Evolutionary conservation across 73 alveolate genomes (phyloP).

Genomic region (Diophrys appendiculata): DNA sequence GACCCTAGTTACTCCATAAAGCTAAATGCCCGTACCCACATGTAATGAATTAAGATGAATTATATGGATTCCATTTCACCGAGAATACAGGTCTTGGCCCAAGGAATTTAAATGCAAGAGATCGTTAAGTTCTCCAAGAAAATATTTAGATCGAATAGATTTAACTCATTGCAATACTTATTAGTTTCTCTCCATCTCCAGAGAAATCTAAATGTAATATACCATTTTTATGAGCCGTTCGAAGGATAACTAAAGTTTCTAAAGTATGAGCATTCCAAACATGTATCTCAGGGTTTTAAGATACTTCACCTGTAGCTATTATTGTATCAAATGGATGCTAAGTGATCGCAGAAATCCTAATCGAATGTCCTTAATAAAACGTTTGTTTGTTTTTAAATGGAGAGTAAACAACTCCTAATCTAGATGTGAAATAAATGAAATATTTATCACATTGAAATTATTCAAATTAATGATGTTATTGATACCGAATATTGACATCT

Average conservation of each 20-base stretch:
- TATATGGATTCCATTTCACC: slow-evolving; percentile 79
- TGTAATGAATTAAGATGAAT: slow-evolving; percentile 76
- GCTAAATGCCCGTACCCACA: slow-evolving; percentile 90
- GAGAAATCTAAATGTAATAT: slow-evolving; percentile 70
- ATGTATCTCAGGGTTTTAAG: slow-evolving; percentile 67
- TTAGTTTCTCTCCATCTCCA: slow-evolving; percentile 62
- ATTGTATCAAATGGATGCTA: slow-evolving; percentile 76
- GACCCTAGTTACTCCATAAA: slow-evolving; percentile 85
- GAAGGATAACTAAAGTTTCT: slow-evolving; percentile 78
- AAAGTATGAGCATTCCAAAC: slow-evolving; percentile 90
- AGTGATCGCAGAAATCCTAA: slow-evolving; percentile 85
- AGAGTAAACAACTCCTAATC: slow-evolving; percentile 86
- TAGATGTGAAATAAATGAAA: slow-evolving; percentile 74
- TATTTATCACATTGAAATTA: slow-evolving; percentile 79
- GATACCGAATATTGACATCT: too few species aligned
- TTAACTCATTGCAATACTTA: slow-evolving; percentile 74
- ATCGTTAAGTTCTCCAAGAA: slow-evolving; percentile 74
- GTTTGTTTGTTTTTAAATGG: slow-evolving; percentile 76
- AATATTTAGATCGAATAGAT: slow-evolving; percentile 73
- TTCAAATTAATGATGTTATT: too few species aligned
- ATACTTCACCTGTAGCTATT: slow-evolving; percentile 95
- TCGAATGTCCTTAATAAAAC: slow-evolving; percentile 91
- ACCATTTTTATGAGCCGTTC: slow-evolving; percentile 80
- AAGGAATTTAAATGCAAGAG: slow-evolving; percentile 81
- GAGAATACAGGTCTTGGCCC: slow-evolving; percentile 85